A percentile compares a stretch with the other conserved stretches of the same genome.
phyloP scores from a whole-genome alignment of 768 basidiomycete genomes.

The Hericium coralloides region DNA sequence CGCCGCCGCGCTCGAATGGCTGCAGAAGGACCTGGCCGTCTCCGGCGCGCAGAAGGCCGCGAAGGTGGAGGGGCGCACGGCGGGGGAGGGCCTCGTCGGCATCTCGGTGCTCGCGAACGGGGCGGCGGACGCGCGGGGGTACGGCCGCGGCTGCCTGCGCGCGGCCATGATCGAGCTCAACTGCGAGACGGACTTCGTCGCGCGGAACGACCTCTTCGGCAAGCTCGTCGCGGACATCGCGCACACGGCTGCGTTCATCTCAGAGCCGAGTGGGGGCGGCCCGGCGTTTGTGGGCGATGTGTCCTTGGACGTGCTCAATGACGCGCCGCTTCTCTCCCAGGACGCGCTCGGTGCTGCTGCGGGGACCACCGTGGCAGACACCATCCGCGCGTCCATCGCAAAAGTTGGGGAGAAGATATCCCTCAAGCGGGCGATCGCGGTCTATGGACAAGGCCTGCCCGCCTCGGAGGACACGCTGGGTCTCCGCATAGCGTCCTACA shows the following conservation, averaged over 20 bases:
- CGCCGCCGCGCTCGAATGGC: constrained; percentile 67
- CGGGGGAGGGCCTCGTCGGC: constrained; percentile 74
- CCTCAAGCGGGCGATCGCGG: constrained; percentile 44
- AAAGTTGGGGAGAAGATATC: constrained; percentile 77
- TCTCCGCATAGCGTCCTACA: constrained; percentile 9
- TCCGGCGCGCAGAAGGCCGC: constrained; percentile 75
- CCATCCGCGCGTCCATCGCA: constrained; percentile 63
- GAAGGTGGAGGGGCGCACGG: constrained; percentile 68
- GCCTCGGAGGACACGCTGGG: background rate
- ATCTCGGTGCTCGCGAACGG: constrained; percentile 68
- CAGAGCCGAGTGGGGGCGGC: constrained; percentile 27
- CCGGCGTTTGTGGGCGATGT: constrained; percentile 36
- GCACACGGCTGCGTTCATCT: constrained; percentile 70
- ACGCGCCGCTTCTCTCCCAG: constrained; percentile 59
- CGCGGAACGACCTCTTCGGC: constrained; percentile 73
- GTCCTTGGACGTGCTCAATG: constrained; percentile 42
- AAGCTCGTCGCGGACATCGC: constrained; percentile 72
- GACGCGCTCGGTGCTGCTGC: constrained; percentile 16
- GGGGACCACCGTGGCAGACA: constrained; percentile 41
- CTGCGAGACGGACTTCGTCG: constrained; percentile 97
- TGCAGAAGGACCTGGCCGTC: constrained; percentile 60
- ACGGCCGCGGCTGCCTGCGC: constrained; percentile 41
- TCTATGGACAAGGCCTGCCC: constrained; percentile 19
- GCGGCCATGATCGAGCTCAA: constrained; percentile 88
- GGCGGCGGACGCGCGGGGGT: constrained; percentile 26